These are phyloP conservation scores for Tetradesmus lagerheimii DNA, from an alignment of 139 green algal genomes.

Conservation along the genomic window DNA sequence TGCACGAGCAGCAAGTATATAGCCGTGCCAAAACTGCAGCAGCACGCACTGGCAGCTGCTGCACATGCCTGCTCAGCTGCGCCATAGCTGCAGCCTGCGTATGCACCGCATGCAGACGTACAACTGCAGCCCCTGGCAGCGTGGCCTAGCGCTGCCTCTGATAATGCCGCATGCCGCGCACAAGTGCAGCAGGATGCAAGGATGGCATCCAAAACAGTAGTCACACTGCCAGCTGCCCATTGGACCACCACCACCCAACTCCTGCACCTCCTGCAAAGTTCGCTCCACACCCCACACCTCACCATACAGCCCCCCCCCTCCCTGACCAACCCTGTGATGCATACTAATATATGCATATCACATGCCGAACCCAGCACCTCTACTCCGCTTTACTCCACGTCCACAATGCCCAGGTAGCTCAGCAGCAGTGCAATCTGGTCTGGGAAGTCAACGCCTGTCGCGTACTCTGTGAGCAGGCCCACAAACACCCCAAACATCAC, in stretches of 20 bases:
- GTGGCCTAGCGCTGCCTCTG: background rate
- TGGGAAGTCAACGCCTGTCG: conserved; percentile 93
- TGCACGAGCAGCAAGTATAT: background rate
- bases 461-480: conserved; percentile 97
- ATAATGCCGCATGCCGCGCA: background rate
- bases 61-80: background rate
- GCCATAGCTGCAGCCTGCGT: too few species aligned
- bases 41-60: background rate
- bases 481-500: conserved; percentile 97
- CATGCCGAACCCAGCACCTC: too few species aligned
- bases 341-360: too few species aligned
- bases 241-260: background rate
- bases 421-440: conserved; percentile 91
- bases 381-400: conserved; percentile 70
- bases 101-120: too few species aligned
- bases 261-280: background rate
- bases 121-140: background rate
- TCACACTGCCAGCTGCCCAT: background rate
- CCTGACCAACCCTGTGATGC: too few species aligned
- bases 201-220: background rate
- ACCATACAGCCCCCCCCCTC: background rate
- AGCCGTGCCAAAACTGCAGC: background rate
- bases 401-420: conserved; percentile 87
- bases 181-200: background rate
- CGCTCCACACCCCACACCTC: background rate